These are phyloP conservation scores for Colletotrichum somersetense DNA, from an alignment of 2,329 filamentous ascomycete genomes.

Conservation along the genomic window DNA sequence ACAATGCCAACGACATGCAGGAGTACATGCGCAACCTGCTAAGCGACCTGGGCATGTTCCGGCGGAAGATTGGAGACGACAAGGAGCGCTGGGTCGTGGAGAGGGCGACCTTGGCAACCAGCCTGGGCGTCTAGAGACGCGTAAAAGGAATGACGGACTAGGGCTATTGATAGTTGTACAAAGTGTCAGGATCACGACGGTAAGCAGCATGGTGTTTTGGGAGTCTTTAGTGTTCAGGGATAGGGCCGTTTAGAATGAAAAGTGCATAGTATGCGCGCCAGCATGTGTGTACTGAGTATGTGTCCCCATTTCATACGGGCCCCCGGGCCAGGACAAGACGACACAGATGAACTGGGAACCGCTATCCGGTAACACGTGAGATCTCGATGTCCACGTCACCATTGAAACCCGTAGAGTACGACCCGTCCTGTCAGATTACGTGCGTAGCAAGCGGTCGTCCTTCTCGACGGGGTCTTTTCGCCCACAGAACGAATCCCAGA, in stretches of 20 bases:
- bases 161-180: conserved; percentile 16
- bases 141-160: neutral
- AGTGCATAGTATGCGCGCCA: conserved; percentile 18
- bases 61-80: conserved; percentile 88
- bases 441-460: conserved; percentile 19
- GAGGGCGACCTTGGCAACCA: conserved; percentile 61
- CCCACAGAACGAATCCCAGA: conserved; percentile 11
- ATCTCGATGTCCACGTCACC: conserved; percentile 16
- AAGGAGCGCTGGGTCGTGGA: conserved; percentile 77
- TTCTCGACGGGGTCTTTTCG: neutral
- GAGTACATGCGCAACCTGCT: conserved; percentile 88
- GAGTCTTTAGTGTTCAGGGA: conserved; percentile 36
- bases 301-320: neutral
- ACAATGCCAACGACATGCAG: conserved; percentile 76
- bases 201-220: conserved; percentile 43
- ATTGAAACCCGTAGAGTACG: conserved; percentile 10
- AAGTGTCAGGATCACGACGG: conserved; percentile 28
- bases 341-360: conserved; percentile 18
- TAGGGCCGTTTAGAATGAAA: conserved; percentile 8
- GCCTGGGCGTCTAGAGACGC: conserved; percentile 54
- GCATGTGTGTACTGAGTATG: neutral
- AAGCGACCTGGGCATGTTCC: conserved; percentile 83
- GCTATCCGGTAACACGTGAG: conserved; percentile 5
- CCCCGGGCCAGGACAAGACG: conserved; percentile 8
- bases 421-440: conserved; percentile 14